Evolutionary conservation across 805 yeast species (phyloP).

Genomic region (Ogataea siamensis): DNA sequence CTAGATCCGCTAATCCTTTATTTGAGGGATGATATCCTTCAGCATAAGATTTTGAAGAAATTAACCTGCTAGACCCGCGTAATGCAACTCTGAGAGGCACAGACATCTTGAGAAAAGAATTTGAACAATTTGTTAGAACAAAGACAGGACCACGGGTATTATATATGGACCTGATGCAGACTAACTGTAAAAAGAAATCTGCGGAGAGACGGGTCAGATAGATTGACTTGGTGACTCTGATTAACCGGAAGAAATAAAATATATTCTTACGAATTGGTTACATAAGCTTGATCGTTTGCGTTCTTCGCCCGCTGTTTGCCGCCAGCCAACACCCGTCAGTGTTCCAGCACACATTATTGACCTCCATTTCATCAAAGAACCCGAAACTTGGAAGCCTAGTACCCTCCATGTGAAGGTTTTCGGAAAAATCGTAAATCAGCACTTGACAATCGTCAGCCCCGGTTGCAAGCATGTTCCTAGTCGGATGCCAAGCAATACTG

Average conservation of each 20-base stretch:
- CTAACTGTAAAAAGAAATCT: constrained; percentile 5
- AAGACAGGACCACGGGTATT: constrained; percentile 3
- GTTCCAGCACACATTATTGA: constrained; percentile 76
- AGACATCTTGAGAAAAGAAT: constrained; percentile 4
- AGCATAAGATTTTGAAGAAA: constrained; percentile 42
- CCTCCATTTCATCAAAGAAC: constrained; percentile 64
- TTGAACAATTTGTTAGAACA: background rate
- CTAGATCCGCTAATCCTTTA: constrained; percentile 41
- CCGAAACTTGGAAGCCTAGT: constrained; percentile 38
- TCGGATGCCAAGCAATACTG: constrained; percentile 82
- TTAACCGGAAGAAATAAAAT: background rate
- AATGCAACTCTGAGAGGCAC: background rate
- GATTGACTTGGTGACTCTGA: constrained; percentile 11
- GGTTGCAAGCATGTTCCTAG: constrained; percentile 54
- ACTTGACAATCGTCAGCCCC: constrained; percentile 78
- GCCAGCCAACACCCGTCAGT: constrained; percentile 80
- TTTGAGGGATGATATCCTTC: constrained; percentile 44
- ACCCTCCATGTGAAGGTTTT: background rate
- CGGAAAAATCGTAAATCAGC: constrained; percentile 58
- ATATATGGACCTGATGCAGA: constrained; percentile 6
- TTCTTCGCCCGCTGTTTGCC: constrained; percentile 62
- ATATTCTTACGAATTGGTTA: background rate
- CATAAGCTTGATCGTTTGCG: constrained; percentile 51
- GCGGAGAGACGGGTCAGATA: constrained; percentile 4
- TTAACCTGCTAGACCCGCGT: constrained; percentile 9